Base-by-base conservation (phyloP, 306 rosid genomes). In the Rosa chinensis region DNA sequence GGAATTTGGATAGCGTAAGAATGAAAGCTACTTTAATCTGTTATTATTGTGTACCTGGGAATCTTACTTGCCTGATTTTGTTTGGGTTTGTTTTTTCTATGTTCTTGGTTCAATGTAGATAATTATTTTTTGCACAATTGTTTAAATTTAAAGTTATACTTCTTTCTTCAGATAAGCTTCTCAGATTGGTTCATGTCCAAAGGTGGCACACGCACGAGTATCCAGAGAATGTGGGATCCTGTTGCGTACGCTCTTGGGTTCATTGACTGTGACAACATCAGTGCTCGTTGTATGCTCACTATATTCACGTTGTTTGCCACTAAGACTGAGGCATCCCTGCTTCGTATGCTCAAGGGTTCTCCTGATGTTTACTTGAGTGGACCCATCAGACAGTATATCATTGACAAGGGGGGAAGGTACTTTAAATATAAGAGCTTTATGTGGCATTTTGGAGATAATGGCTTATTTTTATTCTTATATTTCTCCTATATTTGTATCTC, bases 231-330 rank as follows among this genome's bases (percentile, higher is more conserved):
- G 99, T 95, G 99, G 98, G 97, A 95, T 81, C 99, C 99, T 44
- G 99, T 95, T 83, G 98, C 99, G 28, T 95, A 91, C 86, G 99
- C 99, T 80, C 98, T 95, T 82, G 99, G 99, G 62, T 95, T 95
- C 86, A 95, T 95, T 75, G 99, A 95, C 86, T 95, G 97, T 81
- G 99, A 95, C 85, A 93, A 93, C 82, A 95, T 95, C 56, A 95
- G 99, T 68, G 99, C 99, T 52, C 98, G 99, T 66, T 95, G 99
- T 84, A 95, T 95, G 99, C 99, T 95, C 50, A 95, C 99, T 77
- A 95, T 95, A 86, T 95, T 95, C 87, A 88, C 99, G 14, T 86
- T 93, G 85, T 95, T 95, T 53, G 99, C 99, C 78, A 95, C 99
- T 2, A 95, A 95, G 88, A 95, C 99, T 0, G 99, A 95, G 88